These are phyloP conservation scores for Arthroderma uncinatum DNA, from an alignment of 2,329 filamentous ascomycete species.

Conservation along the genomic window DNA sequence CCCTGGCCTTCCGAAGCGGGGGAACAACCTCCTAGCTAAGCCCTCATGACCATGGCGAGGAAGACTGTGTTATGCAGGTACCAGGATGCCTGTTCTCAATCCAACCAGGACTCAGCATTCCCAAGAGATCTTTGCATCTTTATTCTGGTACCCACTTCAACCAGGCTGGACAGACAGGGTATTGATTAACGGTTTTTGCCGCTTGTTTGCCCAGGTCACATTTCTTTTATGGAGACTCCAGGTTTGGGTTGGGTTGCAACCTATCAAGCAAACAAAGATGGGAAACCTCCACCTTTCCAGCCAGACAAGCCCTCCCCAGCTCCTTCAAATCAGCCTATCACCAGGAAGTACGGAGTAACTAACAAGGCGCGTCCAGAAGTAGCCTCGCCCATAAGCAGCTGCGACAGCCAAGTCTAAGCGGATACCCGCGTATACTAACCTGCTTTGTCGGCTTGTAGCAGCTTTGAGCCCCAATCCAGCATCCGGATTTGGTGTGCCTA, in stretches of 20 bases:
- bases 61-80: not conserved
- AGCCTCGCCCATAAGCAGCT: not conserved
- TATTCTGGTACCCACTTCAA: not conserved
- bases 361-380: not conserved
- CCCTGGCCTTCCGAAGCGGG: not conserved
- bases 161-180: not conserved
- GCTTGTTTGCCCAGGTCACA: not conserved
- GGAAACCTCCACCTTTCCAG: not conserved
- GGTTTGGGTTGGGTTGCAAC: not conserved
- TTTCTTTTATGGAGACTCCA: not conserved
- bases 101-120: not conserved
- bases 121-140: not conserved
- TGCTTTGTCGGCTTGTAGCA: not conserved
- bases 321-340: no score
- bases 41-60: not conserved
- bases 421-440: not conserved
- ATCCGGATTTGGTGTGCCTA: not conserved
- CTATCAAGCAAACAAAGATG: no score
- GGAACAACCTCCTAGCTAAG: not conserved
- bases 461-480: not conserved
- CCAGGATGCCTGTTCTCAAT: not conserved
- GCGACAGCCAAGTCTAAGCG: not conserved
- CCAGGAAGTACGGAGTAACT: no score
- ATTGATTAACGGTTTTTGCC: constrained; percentile 1
- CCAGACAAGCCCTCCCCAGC: no score